These are phyloP conservation scores for Mycena sanguinolenta DNA, from an alignment of 768 basidiomycete species.

Conservation along the genomic window DNA sequence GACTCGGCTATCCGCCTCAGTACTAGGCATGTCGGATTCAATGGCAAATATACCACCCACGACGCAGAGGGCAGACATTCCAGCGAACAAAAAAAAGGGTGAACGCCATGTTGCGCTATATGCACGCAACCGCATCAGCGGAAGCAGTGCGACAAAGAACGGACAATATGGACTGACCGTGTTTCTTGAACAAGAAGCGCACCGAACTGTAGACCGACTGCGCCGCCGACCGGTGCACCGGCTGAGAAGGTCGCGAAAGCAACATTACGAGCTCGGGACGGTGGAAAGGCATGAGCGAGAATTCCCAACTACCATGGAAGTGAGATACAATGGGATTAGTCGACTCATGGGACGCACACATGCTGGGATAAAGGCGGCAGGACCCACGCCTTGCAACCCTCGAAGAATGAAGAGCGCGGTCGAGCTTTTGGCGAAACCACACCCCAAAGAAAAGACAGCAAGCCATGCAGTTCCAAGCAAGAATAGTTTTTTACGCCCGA, in stretches of 20 bases:
- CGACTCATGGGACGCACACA: too few relatives aligned
- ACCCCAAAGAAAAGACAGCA: too few relatives aligned
- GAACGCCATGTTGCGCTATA: slow-evolving; percentile 65
- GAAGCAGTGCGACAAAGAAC: neutral
- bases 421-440: too few relatives aligned
- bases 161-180: slow-evolving; percentile 18
- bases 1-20: slow-evolving; percentile 55
- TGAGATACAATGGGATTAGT: too few relatives aligned
- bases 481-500: too few relatives aligned
- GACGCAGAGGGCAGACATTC: slow-evolving; percentile 55
- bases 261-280: slow-evolving; percentile 61
- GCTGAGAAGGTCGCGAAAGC: slow-evolving; percentile 79
- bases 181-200: slow-evolving; percentile 62
- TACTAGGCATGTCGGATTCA: slow-evolving; percentile 57
- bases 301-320: too few relatives aligned
- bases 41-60: slow-evolving; percentile 60
- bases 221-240: slow-evolving; percentile 78
- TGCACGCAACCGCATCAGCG: neutral
- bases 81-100: slow-evolving; percentile 60
- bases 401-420: too few relatives aligned
- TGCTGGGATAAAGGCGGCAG: too few relatives aligned
- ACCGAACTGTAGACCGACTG: slow-evolving; percentile 71
- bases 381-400: too few relatives aligned
- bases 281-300: too few relatives aligned
- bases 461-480: too few relatives aligned